Base-by-base conservation (phyloP, 2,329 filamentous ascomycete species). In the Monilinia aucupariae region DNA sequence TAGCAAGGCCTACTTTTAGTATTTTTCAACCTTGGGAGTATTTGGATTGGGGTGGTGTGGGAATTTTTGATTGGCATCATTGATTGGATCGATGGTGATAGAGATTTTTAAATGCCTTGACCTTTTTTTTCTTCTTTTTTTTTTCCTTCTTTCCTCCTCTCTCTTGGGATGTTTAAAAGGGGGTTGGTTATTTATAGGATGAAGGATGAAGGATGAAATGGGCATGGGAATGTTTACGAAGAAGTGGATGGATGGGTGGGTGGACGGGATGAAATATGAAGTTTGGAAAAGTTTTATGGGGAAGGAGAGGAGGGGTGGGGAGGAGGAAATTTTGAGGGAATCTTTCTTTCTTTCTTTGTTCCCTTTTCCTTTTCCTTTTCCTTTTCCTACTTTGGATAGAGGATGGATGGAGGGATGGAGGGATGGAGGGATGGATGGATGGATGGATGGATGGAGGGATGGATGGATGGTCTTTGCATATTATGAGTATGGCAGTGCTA, bases 1-100 rank as follows among this genome's bases (percentile, higher is more conserved):
- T 58, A 58, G 54, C 54, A 58, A 58, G n/a, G 30, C 41, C 27
- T 37, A 37, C 54, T 47, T 47, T 47, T 17, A 25, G 8, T 20
- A 9, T 51, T 15, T 59, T 39, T 50, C 32, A 13, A 22, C 25
- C 9, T 52, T 32, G 15, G 45, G 45, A 39, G 43, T 32, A 52
- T 22, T 17, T 37, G 43, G 37, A 27, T 27, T n/a, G 22, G n/a
- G n/a, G 41, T 25, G 22, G 45, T 30, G 32, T 30, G 39, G 12
- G 30, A 30, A n/a, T n/a, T n/a, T 39, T 15, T 39, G 17, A 22
- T n/a, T 12, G 50, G 49, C 10, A 15, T 15, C 12, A 41, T 41
- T 10, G 37, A 6, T 3, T 37, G 37, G 34, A 4, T 27, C 30
- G 37, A 32, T 32, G 50, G 13, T 53, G 30, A 53, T 34, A n/a